These are phyloP conservation scores for Scalesia atractyloides DNA, from an alignment of 129 eudicot species.

Conservation along the genomic window DNA sequence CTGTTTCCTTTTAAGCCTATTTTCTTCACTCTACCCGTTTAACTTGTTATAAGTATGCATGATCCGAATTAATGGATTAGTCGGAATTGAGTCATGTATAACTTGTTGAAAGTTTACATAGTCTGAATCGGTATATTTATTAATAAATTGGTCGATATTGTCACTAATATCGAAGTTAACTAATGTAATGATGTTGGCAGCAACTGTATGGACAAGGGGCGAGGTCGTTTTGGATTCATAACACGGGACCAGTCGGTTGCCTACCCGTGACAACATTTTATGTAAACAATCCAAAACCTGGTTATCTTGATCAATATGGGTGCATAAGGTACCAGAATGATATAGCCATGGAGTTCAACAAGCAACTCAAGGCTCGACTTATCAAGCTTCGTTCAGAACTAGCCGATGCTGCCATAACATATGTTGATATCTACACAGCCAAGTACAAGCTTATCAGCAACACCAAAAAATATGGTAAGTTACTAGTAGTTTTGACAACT, in stretches of 20 bases:
- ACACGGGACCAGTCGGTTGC: slow-evolving; percentile 77
- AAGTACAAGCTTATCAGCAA: slow-evolving; percentile 57
- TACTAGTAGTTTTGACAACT: not conserved
- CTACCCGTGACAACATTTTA: slow-evolving; percentile 41
- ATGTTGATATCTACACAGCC: slow-evolving; percentile 59
- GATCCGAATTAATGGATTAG: too few relatives aligned
- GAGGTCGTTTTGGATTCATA: slow-evolving; percentile 68
- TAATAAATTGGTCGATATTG: not conserved
- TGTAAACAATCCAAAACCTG: slow-evolving; percentile 47
- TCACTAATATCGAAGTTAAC: not conserved
- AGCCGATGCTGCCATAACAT: slow-evolving; percentile 57
- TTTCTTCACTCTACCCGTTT: too few relatives aligned
- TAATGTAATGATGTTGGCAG: slow-evolving; percentile 40
- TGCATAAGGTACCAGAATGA: slow-evolving; percentile 56
- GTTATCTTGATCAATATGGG: slow-evolving; percentile 52
- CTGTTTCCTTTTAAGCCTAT: not conserved
- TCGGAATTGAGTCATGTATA: not conserved
- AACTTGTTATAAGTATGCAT: too few relatives aligned
- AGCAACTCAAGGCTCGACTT: slow-evolving; percentile 51
- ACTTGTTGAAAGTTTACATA: not conserved
- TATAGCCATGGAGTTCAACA: slow-evolving; percentile 57
- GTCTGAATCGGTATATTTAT: not conserved
- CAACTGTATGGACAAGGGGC: slow-evolving; percentile 63
- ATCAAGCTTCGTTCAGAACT: slow-evolving; percentile 46
- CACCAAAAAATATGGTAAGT: slow-evolving; percentile 43